Evolutionary conservation across 2,329 filamentous ascomycete genomes (phyloP).

Genomic region (Verticillium tricorpus): DNA sequence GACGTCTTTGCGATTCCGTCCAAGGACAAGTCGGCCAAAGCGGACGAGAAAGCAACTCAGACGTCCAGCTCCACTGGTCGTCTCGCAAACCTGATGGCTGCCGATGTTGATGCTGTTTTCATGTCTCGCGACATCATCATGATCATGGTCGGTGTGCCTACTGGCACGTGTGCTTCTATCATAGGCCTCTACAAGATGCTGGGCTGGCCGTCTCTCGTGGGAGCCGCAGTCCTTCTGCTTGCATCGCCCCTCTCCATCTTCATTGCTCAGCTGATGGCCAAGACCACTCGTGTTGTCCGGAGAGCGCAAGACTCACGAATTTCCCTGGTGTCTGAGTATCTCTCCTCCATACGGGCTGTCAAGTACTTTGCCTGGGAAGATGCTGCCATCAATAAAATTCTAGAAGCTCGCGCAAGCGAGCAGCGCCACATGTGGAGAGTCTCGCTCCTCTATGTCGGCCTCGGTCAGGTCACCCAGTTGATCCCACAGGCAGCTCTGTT

Average conservation of each 20-base stretch:
- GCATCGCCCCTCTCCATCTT: conserved; percentile 45
- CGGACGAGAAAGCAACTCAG: conserved; percentile 20
- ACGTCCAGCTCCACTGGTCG: conserved; percentile 41
- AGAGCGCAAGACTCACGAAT: conserved; percentile 53
- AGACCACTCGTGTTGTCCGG: conserved; percentile 44
- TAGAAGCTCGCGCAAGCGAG: conserved; percentile 43
- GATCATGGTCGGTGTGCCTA: conserved; percentile 38
- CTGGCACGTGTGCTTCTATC: conserved; percentile 42
- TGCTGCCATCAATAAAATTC: conserved; percentile 45
- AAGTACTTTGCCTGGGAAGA: conserved; percentile 60
- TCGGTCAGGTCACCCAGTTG: conserved; percentile 46
- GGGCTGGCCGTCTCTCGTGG: conserved; percentile 51
- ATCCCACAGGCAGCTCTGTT: conserved; percentile 49
- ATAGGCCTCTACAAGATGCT: conserved; percentile 50
- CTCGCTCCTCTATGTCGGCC: conserved; percentile 38
- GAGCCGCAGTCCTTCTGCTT: conserved; percentile 41
- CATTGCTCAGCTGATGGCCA: conserved; percentile 44
- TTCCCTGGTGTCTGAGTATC: conserved; percentile 53
- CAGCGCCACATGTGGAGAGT: conserved; percentile 51
- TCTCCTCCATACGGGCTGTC: conserved; percentile 52
- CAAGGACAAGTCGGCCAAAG: conserved; percentile 14
- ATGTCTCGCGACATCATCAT: conserved; percentile 47
- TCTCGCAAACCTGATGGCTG: conserved; percentile 53
- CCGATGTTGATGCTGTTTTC: conserved; percentile 52
- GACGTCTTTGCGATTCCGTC: conserved; percentile 36